These are phyloP conservation scores for Babesia ovata DNA, from an alignment of 169 alveolate genomes.

Conservation along the genomic window DNA sequence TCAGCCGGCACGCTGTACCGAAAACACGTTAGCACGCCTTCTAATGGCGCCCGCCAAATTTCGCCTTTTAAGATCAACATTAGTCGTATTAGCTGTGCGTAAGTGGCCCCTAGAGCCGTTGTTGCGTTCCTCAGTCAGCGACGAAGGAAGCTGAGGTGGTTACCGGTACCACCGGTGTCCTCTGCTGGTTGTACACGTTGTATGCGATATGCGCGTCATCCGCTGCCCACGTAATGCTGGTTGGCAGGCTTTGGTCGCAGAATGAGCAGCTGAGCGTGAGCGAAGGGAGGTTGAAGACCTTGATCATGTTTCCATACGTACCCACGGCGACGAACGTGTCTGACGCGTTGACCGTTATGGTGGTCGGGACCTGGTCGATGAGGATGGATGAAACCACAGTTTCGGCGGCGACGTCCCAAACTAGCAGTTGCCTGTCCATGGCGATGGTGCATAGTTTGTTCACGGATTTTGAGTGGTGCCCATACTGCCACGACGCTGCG, in stretches of 20 bases:
- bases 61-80: too few species aligned
- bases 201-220: slow-evolving; percentile 45
- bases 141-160: slow-evolving; percentile 22
- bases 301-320: slow-evolving; percentile 56
- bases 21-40: not conserved
- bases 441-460: slow-evolving; percentile 47
- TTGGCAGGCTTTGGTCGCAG: slow-evolving; percentile 51
- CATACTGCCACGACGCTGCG: slow-evolving; percentile 56
- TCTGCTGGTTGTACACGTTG: slow-evolving; percentile 57
- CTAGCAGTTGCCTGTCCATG: slow-evolving; percentile 58
- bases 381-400: slow-evolving; percentile 36
- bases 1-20: not conserved
- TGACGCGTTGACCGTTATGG: slow-evolving; percentile 38
- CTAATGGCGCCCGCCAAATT: not conserved
- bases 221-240: slow-evolving; percentile 57
- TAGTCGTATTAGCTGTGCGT: not conserved
- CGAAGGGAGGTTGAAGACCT: slow-evolving; percentile 47
- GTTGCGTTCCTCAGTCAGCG: slow-evolving; percentile 25
- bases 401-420: slow-evolving; percentile 62
- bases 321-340: slow-evolving; percentile 57
- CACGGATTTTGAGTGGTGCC: slow-evolving; percentile 28
- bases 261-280: slow-evolving; percentile 59
- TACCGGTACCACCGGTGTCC: slow-evolving; percentile 53
- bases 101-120: not conserved
- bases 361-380: slow-evolving; percentile 63